Evolutionary conservation across 2,329 filamentous ascomycete species (phyloP), one percentile per base, ranked within the genome.

Genomic region (Scytalidium sp.): DNA sequence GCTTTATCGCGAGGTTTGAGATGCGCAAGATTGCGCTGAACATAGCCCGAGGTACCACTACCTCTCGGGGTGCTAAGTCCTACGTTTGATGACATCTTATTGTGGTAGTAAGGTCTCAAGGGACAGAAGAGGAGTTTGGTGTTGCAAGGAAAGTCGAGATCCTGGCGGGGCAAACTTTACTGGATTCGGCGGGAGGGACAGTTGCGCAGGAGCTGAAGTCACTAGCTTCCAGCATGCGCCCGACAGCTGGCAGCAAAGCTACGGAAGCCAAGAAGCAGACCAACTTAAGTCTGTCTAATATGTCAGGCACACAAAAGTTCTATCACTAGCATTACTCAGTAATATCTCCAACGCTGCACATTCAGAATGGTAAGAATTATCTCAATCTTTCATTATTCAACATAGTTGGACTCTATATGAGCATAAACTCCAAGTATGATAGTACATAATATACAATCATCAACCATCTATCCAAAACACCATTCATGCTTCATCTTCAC

Each of bases 11-110:
- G 91, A 23, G 89, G 91, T 65, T 81, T 84, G 60, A 97, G 84
- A 66, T 93, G 85, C 17, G 94, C 94, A 29, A 91, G 83, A 74
- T 97, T 99, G 70, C 91, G 90, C 72, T 97, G 93, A 50, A 99
- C 93, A 68, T 97, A 97, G 66, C 94, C 94, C 1, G 93, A 97
- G 50, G 94, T 99, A 43, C 94, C 94, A 66, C 89, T 96, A 59
- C 94, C 94, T 64, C 94, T 87, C 3, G 94, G 94, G 3, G 94
- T 99, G 50, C 87, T 85, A 62, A 99, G 90, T 50, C 94, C 95
- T 64, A 99, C 94, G 74, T 99, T 99, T 58, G 94, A 91, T 53
- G 92, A 94, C 94, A 97, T 97, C 32, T 36, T 36, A 15, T 27
- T 27, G n/a, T n/a, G 25, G 25, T n/a, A 36, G 17, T 15, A n/a